Percentiles rank a stretch among this genome's conserved stretches.
These are phyloP conservation scores for Curvularia sp. DNA, from an alignment of 2,329 filamentous ascomycete genomes.

Conservation along the genomic window DNA sequence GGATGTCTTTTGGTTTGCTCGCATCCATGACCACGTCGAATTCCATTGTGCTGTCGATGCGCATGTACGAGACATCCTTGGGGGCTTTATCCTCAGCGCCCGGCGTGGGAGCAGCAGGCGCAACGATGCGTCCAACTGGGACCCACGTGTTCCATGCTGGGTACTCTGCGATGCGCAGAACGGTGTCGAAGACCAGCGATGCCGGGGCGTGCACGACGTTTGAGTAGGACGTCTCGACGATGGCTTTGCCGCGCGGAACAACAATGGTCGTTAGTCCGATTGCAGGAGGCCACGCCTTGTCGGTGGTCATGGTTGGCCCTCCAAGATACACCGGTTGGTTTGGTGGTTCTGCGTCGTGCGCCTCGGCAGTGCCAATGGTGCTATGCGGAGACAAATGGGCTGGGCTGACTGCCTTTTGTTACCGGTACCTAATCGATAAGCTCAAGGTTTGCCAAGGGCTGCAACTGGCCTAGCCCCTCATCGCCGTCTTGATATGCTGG, in stretches of 20 bases:
- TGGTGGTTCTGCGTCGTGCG: neutral
- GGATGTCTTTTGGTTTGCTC: conserved; percentile 14
- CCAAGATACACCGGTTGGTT: neutral
- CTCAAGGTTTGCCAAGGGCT: neutral
- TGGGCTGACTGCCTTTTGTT: neutral
- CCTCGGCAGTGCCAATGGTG: neutral
- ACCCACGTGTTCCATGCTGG: conserved; percentile 32
- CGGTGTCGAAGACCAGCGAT: conserved; percentile 25
- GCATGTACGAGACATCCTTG: conserved; percentile 9
- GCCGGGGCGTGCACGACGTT: conserved; percentile 25
- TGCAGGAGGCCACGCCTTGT: conserved; percentile 18
- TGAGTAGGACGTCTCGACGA: conserved; percentile 15
- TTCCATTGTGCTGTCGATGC: conserved; percentile 25
- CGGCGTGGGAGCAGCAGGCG: conserved; percentile 12
- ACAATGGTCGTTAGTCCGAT: conserved; percentile 19
- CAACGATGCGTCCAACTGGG: conserved; percentile 20
- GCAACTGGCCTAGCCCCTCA: neutral
- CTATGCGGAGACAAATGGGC: neutral
- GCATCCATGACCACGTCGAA: conserved; percentile 32
- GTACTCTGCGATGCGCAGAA: conserved; percentile 28
- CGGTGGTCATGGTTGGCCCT: conserved; percentile 6
- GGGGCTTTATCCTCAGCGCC: neutral
- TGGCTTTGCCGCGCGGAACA: conserved; percentile 16
- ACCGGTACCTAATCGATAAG: neutral
- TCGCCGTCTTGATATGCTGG: neutral